Percentiles rank a stretch among this genome's conserved stretches.
Evolutionary conservation across 108 stramenopile genomes (phyloP).

Genomic region (Hondaea fermentalgiana): DNA sequence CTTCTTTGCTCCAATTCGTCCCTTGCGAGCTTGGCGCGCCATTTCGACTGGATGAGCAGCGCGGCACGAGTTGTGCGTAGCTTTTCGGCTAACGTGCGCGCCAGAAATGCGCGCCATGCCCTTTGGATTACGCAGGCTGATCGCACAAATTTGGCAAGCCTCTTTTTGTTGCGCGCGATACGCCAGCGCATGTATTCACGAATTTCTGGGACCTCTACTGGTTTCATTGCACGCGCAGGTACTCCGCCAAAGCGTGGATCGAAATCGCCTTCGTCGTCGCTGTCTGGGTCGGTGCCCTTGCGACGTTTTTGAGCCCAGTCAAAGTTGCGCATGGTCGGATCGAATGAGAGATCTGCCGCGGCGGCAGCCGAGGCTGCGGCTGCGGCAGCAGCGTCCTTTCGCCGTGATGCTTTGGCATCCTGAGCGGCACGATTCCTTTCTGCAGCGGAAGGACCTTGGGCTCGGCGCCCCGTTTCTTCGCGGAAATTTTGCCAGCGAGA

Average conservation of each 20-base stretch:
- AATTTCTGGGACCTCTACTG: constrained; percentile 65
- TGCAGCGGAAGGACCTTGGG: background rate
- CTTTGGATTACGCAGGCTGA: constrained; percentile 58
- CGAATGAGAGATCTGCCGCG: constrained; percentile 25
- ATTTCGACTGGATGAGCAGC: constrained; percentile 52
- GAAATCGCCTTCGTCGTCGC: constrained; percentile 38
- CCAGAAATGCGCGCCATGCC: constrained; percentile 54
- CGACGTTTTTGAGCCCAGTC: constrained; percentile 29
- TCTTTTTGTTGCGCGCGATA: constrained; percentile 64
- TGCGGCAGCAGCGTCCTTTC: background rate
- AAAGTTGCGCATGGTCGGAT: constrained; percentile 45
- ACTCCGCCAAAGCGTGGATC: constrained; percentile 29
- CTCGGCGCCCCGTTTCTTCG: background rate
- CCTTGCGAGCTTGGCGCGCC: constrained; percentile 61
- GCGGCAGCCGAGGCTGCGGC: background rate
- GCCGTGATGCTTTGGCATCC: background rate
- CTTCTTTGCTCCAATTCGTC: constrained; percentile 42
- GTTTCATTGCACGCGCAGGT: constrained; percentile 33
- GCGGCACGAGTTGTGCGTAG: constrained; percentile 56
- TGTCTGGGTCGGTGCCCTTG: background rate
- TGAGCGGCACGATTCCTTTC: background rate
- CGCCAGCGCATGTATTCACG: constrained; percentile 80
- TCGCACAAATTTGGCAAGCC: constrained; percentile 51
- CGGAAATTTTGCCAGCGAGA: background rate
- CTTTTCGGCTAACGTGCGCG: constrained; percentile 52